Evolutionary conservation across 106 monocot genomes (phyloP).

Genomic region (Hemerocallis citrina): DNA sequence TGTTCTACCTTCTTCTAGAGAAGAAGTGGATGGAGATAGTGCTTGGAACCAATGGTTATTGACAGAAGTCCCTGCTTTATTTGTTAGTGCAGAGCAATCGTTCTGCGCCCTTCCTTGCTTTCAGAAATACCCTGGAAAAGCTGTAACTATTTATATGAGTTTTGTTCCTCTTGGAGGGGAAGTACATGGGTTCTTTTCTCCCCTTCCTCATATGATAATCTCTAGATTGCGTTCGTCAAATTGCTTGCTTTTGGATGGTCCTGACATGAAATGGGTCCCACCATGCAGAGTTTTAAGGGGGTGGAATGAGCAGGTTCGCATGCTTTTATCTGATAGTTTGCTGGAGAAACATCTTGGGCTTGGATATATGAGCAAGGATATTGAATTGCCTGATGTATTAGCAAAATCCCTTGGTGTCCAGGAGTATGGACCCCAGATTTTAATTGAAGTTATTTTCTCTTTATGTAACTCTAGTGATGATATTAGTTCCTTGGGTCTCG

Average conservation of each 20-base stretch:
- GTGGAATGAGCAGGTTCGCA: constrained; percentile 73
- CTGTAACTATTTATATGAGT: constrained; percentile 78
- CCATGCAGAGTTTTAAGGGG: constrained; percentile 81
- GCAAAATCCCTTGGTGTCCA: constrained; percentile 66
- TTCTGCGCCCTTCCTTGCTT: constrained; percentile 85
- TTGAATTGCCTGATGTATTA: constrained; percentile 72
- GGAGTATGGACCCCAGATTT: constrained; percentile 74
- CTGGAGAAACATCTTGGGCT: constrained; percentile 79
- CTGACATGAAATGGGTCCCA: constrained; percentile 49
- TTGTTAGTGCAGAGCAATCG: constrained; percentile 59
- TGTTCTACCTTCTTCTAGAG: constrained; percentile 94
- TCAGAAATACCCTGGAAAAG: constrained; percentile 58
- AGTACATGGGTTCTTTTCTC: constrained; percentile 90
- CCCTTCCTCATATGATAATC: constrained; percentile 85
- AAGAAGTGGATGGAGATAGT: constrained; percentile 93
- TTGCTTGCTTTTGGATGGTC: constrained; percentile 75
- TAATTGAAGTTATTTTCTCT: constrained; percentile 57
- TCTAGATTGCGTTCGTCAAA: constrained; percentile 65
- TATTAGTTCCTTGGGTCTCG: constrained; percentile 43
- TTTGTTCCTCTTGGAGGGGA: constrained; percentile 87
- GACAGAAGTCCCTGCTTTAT: constrained; percentile 77
- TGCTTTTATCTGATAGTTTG: constrained; percentile 55
- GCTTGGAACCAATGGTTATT: constrained; percentile 99
- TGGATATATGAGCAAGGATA: constrained; percentile 73
- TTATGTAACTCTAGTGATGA: constrained; percentile 32